Evolutionary conservation across 345 rosid species (phyloP).

Genomic region (Gossypium sturtianum): DNA sequence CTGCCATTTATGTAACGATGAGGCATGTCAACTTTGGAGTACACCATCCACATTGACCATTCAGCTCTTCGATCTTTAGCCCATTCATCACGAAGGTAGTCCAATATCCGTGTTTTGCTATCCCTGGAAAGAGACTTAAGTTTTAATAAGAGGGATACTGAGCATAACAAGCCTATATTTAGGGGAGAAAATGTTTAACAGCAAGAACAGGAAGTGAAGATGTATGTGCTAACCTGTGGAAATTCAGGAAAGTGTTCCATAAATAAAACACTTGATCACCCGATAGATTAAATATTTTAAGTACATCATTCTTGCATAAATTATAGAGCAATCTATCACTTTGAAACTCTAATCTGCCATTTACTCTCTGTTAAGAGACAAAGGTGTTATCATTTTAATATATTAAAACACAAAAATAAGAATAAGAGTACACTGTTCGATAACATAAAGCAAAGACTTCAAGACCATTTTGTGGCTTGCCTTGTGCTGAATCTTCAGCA

Average conservation of each 20-base stretch:
- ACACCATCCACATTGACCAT: constrained; percentile 99
- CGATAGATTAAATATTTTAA: constrained; percentile 44
- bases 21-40: constrained; percentile 94
- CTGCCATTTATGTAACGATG: constrained; percentile 78
- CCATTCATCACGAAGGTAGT: constrained; percentile 67
- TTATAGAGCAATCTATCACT: constrained; percentile 38
- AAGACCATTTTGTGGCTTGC: constrained; percentile 58
- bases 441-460: constrained; percentile 66
- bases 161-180: not conserved
- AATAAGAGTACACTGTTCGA: constrained; percentile 9
- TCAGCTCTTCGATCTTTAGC: constrained; percentile 78
- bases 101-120: constrained; percentile 53
- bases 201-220: not conserved
- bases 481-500: constrained; percentile 43
- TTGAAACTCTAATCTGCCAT: constrained; percentile 30
- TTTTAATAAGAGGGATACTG: not conserved
- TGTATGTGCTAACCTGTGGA: constrained; percentile 60
- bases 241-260: constrained; percentile 71
- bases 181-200: not conserved
- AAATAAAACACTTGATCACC: constrained; percentile 64
- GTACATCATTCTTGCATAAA: constrained; percentile 44
- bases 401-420: not conserved
- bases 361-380: constrained; percentile 39
- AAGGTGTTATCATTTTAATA: not conserved
- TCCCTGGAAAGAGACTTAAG: constrained; percentile 39